A percentile compares a stretch with the other conserved stretches of the same genome.
Conservation (phyloP, 1,139 yeast species). For the Suhomyces anneliseae region DNA sequence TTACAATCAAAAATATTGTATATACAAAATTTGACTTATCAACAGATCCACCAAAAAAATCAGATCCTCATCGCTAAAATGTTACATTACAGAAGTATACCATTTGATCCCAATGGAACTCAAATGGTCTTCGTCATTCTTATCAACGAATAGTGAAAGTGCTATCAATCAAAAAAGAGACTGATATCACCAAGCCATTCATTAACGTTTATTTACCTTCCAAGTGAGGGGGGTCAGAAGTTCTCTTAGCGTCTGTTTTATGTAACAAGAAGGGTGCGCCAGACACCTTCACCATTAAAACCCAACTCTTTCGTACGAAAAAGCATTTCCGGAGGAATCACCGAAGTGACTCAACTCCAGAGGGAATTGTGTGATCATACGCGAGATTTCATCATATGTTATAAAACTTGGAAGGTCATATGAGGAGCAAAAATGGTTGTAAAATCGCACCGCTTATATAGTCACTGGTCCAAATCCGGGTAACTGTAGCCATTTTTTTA, state of each 20-base stretch:
- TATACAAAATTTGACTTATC: too few relatives aligned
- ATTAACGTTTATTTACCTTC: background rate
- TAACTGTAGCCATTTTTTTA: constrained; percentile 8
- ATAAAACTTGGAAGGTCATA: constrained; percentile 59
- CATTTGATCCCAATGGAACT: too few relatives aligned
- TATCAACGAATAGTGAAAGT: too few relatives aligned
- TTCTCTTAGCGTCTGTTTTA: constrained; percentile 46
- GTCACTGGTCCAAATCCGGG: constrained; percentile 18
- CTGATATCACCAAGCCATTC: too few relatives aligned
- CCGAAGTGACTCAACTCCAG: constrained; percentile 39
- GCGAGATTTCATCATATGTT: constrained; percentile 63
- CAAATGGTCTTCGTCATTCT: too few relatives aligned
- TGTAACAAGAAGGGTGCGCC: constrained; percentile 67
- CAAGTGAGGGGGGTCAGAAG: constrained; percentile 41
- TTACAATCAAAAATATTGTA: too few relatives aligned
- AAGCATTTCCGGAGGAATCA: constrained; percentile 41
- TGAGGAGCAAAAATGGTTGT: constrained; percentile 23
- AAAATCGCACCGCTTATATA: constrained; percentile 17
- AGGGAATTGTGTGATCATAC: constrained; percentile 51
- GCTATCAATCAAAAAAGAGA: too few relatives aligned
- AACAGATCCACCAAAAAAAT: too few relatives aligned
- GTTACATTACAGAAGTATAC: too few relatives aligned
- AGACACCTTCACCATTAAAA: constrained; percentile 57
- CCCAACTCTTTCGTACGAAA: constrained; percentile 46
- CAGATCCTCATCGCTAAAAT: too few relatives aligned